Evolutionary conservation across 2,329 filamentous ascomycete species (phyloP), one percentile per base, ranked within the genome.

Genomic region (Colletotrichum musicola): DNA sequence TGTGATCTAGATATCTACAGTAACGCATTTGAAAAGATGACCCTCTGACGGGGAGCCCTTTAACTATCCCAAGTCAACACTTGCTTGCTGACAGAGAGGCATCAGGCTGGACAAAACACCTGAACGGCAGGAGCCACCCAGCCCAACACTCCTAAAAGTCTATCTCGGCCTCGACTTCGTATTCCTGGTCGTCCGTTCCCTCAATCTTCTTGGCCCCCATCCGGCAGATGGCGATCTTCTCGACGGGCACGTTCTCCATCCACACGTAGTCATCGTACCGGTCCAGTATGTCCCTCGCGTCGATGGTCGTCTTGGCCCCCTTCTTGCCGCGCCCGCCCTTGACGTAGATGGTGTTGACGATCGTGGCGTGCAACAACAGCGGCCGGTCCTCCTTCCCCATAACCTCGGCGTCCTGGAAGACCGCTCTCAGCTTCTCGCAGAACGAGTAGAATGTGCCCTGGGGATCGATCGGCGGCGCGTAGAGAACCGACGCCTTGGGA

Each of bases 261-360:
- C 94, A 98, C 0, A 89, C 78, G 71, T 90, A 89, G 42, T 89
- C 88, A 40, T 85, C 83, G 74, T 90, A 94, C 66, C 82, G 79
- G 49, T 86, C 84, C n/a, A 91, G 60, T n/a, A 90, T 77, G 12
- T 80, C 83, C 57, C 81, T 80, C 10, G 86, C 88, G 75, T 92
- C 85, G 73, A 91, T 76, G 20, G 80, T 83, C 72, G 86, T 63
- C 73, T 75, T 82, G 68, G 83, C 79, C 13, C 74, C 75, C 44
- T 75, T 75, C 74, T 71, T 60, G 60, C 56, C 75, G 54, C 66
- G 74, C 71, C 63, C 71, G 58, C 78, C 78, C 75, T 85, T 88
- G 50, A 89, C 89, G 76, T 97, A 97, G 14, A 94, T 88, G 0
- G 94, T 97, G 78, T 98, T 97, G 58, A 96, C 81, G 4, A 98